Conservation (phyloP, 2,329 filamentous ascomycete species). For the Knoxdaviesia capensis region DNA sequence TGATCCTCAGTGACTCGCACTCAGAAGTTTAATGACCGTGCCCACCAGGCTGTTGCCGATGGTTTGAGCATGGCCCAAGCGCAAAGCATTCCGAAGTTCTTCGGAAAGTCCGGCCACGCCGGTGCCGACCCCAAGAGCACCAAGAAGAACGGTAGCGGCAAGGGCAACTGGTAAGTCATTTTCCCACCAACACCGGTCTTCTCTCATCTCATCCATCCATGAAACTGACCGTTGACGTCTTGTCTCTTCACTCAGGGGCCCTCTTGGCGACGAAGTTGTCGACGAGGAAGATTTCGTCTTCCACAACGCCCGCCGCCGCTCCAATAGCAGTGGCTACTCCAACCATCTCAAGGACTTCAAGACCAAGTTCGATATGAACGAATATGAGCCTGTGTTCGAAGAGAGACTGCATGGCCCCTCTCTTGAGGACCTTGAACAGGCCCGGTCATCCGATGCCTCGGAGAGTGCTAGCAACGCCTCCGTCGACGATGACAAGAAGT, state of each 20-base stretch:
- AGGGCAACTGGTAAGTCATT: constrained; percentile 69
- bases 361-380: constrained; percentile 89
- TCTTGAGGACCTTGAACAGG: constrained; percentile 28
- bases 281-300: constrained; percentile 70
- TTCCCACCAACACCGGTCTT: neutral
- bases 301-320: constrained; percentile 71
- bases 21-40: constrained; percentile 86
- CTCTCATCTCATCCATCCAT: neutral
- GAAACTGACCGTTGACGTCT: neutral
- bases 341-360: constrained; percentile 61
- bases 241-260: constrained; percentile 40
- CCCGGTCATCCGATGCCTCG: constrained; percentile 33
- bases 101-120: constrained; percentile 67
- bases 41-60: constrained; percentile 63
- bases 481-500: constrained; percentile 23
- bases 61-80: constrained; percentile 36
- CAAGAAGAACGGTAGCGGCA: constrained; percentile 90
- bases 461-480: constrained; percentile 37
- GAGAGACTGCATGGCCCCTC: constrained; percentile 60
- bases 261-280: constrained; percentile 61
- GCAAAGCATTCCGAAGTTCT: constrained; percentile 75
- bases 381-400: constrained; percentile 81
- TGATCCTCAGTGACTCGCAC: constrained; percentile 70
- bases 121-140: constrained; percentile 77
- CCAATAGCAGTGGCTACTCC: constrained; percentile 66